Evolutionary conservation across 176 grass and related monocot genomes (phyloP).

Genomic region (Puccinellia tenuiflora): DNA sequence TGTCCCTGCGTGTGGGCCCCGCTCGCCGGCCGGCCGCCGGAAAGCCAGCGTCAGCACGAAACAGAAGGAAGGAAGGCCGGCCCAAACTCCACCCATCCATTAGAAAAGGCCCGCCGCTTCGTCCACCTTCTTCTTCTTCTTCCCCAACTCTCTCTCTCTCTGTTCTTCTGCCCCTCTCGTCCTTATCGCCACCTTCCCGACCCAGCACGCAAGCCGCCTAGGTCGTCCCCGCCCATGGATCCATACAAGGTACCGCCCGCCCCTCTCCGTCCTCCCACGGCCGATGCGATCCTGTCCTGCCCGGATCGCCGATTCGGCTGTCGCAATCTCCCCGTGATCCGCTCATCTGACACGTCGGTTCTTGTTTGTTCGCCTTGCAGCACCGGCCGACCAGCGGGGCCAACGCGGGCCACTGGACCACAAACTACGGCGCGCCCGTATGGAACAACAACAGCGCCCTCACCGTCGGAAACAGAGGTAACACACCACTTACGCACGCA

Average conservation of each 20-base stretch:
- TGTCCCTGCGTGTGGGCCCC: too few species aligned
- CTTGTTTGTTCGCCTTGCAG: neutral
- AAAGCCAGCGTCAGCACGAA: too few species aligned
- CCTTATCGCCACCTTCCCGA: too few species aligned
- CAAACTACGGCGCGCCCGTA: slow-evolving; percentile 69
- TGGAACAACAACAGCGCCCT: slow-evolving; percentile 85
- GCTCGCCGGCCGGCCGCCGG: too few species aligned
- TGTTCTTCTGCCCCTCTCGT: too few species aligned
- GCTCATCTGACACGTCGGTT: neutral
- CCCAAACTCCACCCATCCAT: too few species aligned
- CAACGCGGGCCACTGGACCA: slow-evolving; percentile 64
- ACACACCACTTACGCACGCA: too few species aligned
- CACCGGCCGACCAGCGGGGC: slow-evolving; percentile 48
- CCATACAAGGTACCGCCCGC: slow-evolving; percentile 57
- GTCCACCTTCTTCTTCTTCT: too few species aligned
- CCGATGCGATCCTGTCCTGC: neutral
- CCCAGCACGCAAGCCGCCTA: too few species aligned
- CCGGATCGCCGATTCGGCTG: neutral
- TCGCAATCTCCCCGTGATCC: neutral
- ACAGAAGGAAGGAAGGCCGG: too few species aligned
- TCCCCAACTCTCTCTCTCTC: too few species aligned
- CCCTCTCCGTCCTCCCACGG: neutral
- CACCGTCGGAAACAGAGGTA: slow-evolving; percentile 69
- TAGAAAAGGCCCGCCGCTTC: too few species aligned
- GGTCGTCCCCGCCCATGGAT: slow-evolving; percentile 47